phyloP scores from a whole-genome alignment of 2,329 filamentous ascomycete genomes.

The Fusarium sp. region DNA sequence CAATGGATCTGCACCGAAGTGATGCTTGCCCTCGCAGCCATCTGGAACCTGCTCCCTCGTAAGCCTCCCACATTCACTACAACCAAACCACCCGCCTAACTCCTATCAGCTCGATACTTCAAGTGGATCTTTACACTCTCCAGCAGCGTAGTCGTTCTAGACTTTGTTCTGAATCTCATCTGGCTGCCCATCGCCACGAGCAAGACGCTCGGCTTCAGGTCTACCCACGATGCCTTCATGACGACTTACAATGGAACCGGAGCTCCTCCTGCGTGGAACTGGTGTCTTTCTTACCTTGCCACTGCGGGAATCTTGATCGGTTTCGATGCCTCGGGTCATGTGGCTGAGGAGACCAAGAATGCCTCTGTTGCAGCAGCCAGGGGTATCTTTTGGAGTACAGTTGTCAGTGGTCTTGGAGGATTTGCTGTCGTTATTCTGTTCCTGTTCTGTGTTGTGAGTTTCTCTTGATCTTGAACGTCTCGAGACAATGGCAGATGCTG shows the following conservation, averaged over 20 bases:
- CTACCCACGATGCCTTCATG: conserved; percentile 68
- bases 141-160: conserved; percentile 62
- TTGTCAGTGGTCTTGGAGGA: conserved; percentile 65
- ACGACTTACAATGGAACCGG: conserved; percentile 68
- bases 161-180: conserved; percentile 69
- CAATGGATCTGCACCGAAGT: conserved; percentile 69
- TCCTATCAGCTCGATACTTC: conserved; percentile 53
- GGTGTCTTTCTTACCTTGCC: conserved; percentile 70
- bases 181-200: conserved; percentile 69
- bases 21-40: conserved; percentile 59
- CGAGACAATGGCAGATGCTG: too few relatives aligned
- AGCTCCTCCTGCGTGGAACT: conserved; percentile 68
- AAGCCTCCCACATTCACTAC: conserved; percentile 30
- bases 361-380: conserved; percentile 64
- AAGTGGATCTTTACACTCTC: conserved; percentile 63
- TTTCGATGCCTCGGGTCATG: conserved; percentile 70
- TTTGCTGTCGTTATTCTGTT: conserved; percentile 67
- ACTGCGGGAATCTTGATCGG: conserved; percentile 70
- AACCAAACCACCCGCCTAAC: neutral
- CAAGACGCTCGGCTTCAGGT: conserved; percentile 67
- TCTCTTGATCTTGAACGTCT: too few relatives aligned
- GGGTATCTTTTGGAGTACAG: conserved; percentile 70
- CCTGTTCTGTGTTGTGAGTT: conserved; percentile 64
- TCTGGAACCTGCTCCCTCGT: conserved; percentile 63
- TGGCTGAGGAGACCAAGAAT: conserved; percentile 71